Evolutionary conservation across 768 basidiomycete genomes (phyloP), one percentile per base, ranked within the genome.

Genomic region (Phanerodontia chrysosporium): DNA sequence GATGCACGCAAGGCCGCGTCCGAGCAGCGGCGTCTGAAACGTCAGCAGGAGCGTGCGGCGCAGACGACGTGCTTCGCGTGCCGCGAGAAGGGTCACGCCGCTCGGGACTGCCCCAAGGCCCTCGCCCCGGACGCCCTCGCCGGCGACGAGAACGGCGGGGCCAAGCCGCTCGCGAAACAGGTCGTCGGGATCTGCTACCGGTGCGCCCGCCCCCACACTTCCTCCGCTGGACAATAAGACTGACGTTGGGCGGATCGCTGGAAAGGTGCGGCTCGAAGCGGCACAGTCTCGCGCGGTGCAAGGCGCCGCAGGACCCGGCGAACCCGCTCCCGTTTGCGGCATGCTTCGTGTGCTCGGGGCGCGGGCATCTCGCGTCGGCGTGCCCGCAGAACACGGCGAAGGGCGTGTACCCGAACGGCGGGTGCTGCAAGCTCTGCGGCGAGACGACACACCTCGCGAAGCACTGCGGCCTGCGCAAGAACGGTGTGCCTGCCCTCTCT

Each of bases 341-440:
- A 3, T 98, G 95, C 73, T 98, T 94, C 69, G 89, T 98, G 21
- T 98, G 95, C 69, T 84, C 83, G 3, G 80, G 78, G 3, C 86
- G 81, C 65, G 95, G 95, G 1, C 95, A 98, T 68, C 80, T 98
- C 1, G 90, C 92, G 2, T 87, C 90, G 1, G 73, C 82, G 14
- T 98, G 95, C 72, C 89, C 91, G 0, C 73, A 87, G 65, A 97
- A 97, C 67, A 80, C 81, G 62, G 79, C 78, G 0, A 89, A 83
- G 64, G 93, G 95, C 0, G 79, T 96, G 25, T 97, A 97, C 65
- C 92, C 93, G 0, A 89, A 96, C 60, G 94, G 94, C 25, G 95
- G 95, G 2, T 83, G 79, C 58, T 98, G 95, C 67, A 95, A 93
- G 67, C 77, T 97, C 9, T 98, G 95, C 67, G 85, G 87, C 8